phyloP scores from a whole-genome alignment of 1,284 basidiomycete species.

The Tetrapyrgos nigripes region DNA sequence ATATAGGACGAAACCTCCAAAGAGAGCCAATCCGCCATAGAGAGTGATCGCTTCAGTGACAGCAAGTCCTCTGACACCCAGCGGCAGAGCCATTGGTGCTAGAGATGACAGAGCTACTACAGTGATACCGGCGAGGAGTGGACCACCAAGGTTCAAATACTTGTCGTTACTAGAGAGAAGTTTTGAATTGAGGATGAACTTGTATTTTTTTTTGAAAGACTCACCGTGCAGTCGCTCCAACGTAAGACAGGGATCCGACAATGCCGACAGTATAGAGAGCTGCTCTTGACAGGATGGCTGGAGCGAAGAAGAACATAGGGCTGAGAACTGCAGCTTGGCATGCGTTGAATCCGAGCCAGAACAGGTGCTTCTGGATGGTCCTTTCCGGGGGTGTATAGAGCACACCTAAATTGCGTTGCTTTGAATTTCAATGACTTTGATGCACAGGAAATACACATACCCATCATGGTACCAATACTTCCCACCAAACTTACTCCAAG shows the following conservation, averaged over 20 bases:
- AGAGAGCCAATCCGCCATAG: constrained; percentile 88
- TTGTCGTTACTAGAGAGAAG: constrained; percentile 68
- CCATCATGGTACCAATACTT: constrained; percentile 82
- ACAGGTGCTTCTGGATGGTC: constrained; percentile 73
- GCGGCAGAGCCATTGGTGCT: constrained; percentile 87
- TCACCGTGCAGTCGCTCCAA: constrained; percentile 88
- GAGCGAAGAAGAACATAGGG: constrained; percentile 86
- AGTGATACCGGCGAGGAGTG: constrained; percentile 84
- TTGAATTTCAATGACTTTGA: no score
- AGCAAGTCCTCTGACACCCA: constrained; percentile 79
- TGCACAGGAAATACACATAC: no score
- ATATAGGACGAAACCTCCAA: constrained; percentile 86
- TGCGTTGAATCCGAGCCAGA: constrained; percentile 86
- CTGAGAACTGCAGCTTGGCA: constrained; percentile 87
- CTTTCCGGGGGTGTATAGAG: constrained; percentile 79
- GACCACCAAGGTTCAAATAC: constrained; percentile 86
- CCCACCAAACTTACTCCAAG: constrained; percentile 84
- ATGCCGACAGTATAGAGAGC: constrained; percentile 90
- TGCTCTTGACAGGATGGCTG: constrained; percentile 87
- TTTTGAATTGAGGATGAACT: constrained; percentile 4
- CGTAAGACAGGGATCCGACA: constrained; percentile 84
- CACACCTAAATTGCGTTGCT: no score
- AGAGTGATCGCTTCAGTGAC: constrained; percentile 82
- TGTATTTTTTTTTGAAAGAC: constrained; percentile 24
- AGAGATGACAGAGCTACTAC: constrained; percentile 87